phyloP scores from a whole-genome alignment of 2,329 filamentous ascomycete species.

The Aspergillus proliferans region DNA sequence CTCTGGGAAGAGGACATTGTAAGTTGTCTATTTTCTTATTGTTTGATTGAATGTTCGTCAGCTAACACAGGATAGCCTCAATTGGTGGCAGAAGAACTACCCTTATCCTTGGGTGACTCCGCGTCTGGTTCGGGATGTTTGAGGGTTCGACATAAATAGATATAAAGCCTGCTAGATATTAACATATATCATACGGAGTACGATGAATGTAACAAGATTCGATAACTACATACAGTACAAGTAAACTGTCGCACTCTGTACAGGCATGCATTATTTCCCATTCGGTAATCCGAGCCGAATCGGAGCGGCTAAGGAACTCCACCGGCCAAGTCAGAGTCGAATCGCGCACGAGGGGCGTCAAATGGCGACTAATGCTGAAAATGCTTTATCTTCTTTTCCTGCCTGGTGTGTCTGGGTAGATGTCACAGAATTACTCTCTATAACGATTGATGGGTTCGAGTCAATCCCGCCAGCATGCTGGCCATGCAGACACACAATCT shows the following conservation, averaged over 20 bases:
- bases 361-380: no score
- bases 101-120: background rate
- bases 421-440: background rate
- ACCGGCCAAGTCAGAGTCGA: no score
- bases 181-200: no score
- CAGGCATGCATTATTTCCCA: no score
- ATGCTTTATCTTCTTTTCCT: background rate
- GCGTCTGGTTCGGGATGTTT: background rate
- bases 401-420: background rate
- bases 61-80: background rate
- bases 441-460: background rate
- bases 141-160: no score
- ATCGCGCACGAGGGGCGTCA: no score
- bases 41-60: background rate
- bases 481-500: background rate
- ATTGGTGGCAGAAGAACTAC: background rate
- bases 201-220: no score
- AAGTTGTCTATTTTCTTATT: background rate
- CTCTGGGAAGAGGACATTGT: background rate
- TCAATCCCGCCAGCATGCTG: background rate
- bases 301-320: no score
- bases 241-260: no score
- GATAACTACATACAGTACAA: no score
- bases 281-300: no score
- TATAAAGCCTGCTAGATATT: no score